Conservation (phyloP, 1,139 yeast genomes). For the Groenewaldozyma auringiensis region DNA sequence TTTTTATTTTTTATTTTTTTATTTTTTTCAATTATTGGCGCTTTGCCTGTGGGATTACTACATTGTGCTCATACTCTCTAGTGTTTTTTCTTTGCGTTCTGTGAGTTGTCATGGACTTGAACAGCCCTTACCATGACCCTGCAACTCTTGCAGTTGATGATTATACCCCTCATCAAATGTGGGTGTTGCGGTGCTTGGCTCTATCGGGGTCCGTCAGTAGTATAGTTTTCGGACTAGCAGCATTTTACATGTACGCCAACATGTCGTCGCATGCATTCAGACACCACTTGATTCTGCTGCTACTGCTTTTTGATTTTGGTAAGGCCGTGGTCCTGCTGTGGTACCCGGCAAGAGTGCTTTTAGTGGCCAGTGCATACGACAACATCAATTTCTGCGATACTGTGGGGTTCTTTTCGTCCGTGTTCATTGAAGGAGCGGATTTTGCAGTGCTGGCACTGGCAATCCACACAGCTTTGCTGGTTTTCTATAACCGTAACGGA, state of each 20-base stretch:
- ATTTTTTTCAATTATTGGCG: background rate
- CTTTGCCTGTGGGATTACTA: background rate
- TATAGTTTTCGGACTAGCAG: slow-evolving; percentile 27
- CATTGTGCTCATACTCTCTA: background rate
- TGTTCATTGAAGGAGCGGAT: slow-evolving; percentile 82
- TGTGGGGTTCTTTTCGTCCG: slow-evolving; percentile 79
- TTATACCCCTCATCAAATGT: slow-evolving; percentile 21
- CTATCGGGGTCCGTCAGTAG: slow-evolving; percentile 27
- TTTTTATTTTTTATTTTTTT: background rate
- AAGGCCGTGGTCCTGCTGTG: slow-evolving; percentile 65
- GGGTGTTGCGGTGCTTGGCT: slow-evolving; percentile 23
- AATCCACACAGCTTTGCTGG: slow-evolving; percentile 67
- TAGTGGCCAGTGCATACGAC: slow-evolving; percentile 43
- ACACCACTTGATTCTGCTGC: slow-evolving; percentile 47
- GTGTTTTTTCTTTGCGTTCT: background rate
- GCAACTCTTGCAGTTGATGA: slow-evolving; percentile 20
- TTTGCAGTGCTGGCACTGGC: slow-evolving; percentile 79
- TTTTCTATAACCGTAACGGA: slow-evolving; percentile 40
- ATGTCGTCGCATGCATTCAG: slow-evolving; percentile 28
- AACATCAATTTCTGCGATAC: slow-evolving; percentile 56
- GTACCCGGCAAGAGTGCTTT: slow-evolving; percentile 59
- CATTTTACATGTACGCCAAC: slow-evolving; percentile 27
- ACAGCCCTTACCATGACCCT: slow-evolving; percentile 13
- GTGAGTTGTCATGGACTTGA: background rate
- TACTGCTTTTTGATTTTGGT: slow-evolving; percentile 62